Evolutionary conservation across 2,329 filamentous ascomycete species (phyloP).

Genomic region (Pseudogymnoascus destructans): DNA sequence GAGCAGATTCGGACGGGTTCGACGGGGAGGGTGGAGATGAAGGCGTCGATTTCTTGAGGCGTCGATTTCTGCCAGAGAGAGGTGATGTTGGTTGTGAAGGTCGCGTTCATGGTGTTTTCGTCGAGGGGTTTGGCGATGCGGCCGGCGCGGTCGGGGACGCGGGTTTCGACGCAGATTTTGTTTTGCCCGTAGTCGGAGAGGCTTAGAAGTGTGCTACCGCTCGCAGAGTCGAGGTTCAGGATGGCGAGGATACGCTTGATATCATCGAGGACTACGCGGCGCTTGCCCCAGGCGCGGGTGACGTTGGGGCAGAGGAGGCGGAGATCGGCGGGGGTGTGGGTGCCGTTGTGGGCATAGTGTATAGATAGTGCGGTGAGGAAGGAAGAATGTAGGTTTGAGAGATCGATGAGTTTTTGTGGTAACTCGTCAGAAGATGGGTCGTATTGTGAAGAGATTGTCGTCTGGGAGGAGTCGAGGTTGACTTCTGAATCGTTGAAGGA

Average conservation of each 20-base stretch:
- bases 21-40: constrained; percentile 43
- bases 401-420: constrained; percentile 41
- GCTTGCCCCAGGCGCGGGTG: constrained; percentile 59
- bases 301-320: constrained; percentile 47
- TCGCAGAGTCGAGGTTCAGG: constrained; percentile 27
- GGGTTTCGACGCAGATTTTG: constrained; percentile 46
- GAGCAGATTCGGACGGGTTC: constrained; percentile 39
- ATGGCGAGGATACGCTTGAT: constrained; percentile 54
- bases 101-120: constrained; percentile 38
- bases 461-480: constrained; percentile 5
- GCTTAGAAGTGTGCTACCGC: constrained; percentile 27
- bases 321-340: constrained; percentile 49
- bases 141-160: constrained; percentile 13
- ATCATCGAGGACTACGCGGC: constrained; percentile 51
- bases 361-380: constrained; percentile 57
- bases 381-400: constrained; percentile 50
- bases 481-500: constrained; percentile 13
- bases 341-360: constrained; percentile 57
- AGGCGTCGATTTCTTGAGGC: constrained; percentile 26
- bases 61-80: constrained; percentile 29
- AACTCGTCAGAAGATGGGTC: constrained; percentile 27
- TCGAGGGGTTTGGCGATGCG: constrained; percentile 31
- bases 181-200: constrained; percentile 40
- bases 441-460: constrained; percentile 12
- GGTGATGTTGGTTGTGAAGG: constrained; percentile 41